A percentile compares a stretch with the other conserved stretches of the same genome.
Conservation (phyloP, 768 basidiomycete genomes). For the Astraeus odoratus region DNA sequence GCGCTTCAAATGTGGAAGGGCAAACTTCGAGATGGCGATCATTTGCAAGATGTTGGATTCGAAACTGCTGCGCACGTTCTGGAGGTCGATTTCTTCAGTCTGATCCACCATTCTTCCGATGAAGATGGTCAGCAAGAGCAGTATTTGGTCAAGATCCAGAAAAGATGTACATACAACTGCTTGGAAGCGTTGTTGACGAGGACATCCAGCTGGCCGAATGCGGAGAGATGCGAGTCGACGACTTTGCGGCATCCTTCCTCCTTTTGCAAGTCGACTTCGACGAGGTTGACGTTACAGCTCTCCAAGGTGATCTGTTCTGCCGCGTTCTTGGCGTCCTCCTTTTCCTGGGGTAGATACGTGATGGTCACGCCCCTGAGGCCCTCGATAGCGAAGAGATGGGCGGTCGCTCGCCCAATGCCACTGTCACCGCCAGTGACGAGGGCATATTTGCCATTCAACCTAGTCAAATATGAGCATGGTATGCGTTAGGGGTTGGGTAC, state of each 20-base stretch:
- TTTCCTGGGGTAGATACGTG: conserved; percentile 49
- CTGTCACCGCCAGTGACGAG: conserved; percentile 32
- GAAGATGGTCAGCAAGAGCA: neutral
- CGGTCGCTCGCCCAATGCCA: conserved; percentile 47
- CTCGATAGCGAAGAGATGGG: conserved; percentile 46
- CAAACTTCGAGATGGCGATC: conserved; percentile 51
- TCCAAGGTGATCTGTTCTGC: conserved; percentile 40
- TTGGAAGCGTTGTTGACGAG: conserved; percentile 58
- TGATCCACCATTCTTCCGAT: conserved; percentile 33
- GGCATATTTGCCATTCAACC: conserved; percentile 5
- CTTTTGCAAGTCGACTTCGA: conserved; percentile 37
- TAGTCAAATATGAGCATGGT: neutral
- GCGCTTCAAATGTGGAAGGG: conserved; percentile 52
- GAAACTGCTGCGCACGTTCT: conserved; percentile 50
- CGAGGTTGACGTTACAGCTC: conserved; percentile 30
- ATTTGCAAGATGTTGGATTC: conserved; percentile 51
- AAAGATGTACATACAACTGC: conserved; percentile 21
- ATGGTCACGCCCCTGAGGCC: conserved; percentile 47
- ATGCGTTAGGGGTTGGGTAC: neutral
- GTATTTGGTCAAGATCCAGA: neutral
- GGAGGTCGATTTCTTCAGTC: conserved; percentile 43
- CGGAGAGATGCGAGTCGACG: conserved; percentile 40
- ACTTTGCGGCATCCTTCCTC: conserved; percentile 36
- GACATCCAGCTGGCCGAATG: conserved; percentile 43
- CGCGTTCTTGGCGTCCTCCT: conserved; percentile 44